These are phyloP conservation scores for Colletotrichum tamarilloi DNA, from an alignment of 2,329 filamentous ascomycete genomes.

Conservation along the genomic window DNA sequence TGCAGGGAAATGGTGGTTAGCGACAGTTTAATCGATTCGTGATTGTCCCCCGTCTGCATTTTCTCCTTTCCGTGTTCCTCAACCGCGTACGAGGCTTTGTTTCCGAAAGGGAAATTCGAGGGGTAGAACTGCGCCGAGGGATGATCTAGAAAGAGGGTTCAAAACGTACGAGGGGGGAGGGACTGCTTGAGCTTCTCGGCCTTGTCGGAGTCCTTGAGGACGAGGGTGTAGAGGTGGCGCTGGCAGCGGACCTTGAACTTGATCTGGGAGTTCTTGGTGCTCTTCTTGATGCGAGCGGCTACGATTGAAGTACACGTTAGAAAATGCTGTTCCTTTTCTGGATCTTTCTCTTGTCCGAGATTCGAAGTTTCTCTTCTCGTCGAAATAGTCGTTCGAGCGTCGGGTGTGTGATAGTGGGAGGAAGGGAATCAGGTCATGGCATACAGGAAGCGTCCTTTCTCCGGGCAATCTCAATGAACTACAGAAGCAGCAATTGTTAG, in stretches of 20 bases:
- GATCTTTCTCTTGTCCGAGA: not conserved
- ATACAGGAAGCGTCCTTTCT: constrained; percentile 99
- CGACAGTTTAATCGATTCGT: not conserved
- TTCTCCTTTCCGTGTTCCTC: not conserved
- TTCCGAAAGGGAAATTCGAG: not conserved
- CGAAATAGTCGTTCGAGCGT: too few relatives aligned
- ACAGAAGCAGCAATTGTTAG: constrained; percentile 46
- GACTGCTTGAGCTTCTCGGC: constrained; percentile 99
- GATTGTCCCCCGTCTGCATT: not conserved
- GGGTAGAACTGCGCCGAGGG: not conserved
- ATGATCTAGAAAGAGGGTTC: too few relatives aligned
- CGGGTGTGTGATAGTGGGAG: not conserved
- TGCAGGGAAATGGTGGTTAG: constrained; percentile 41
- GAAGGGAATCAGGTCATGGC: constrained; percentile 53
- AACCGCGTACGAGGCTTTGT: not conserved
- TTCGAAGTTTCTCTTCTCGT: constrained; percentile 28
- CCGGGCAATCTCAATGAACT: constrained; percentile 99
- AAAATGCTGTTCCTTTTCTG: constrained; percentile 22
- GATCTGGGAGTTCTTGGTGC: constrained; percentile 88
- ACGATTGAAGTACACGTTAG: constrained; percentile 41
- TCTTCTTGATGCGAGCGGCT: constrained; percentile 97
- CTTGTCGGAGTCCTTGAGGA: constrained; percentile 99
- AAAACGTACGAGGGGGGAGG: constrained; percentile 88
- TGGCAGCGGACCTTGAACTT: constrained; percentile 99
- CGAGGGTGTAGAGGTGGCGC: constrained; percentile 95